Evolutionary conservation across 768 basidiomycete genomes (phyloP).

Genomic region (Kwoniella sp.): DNA sequence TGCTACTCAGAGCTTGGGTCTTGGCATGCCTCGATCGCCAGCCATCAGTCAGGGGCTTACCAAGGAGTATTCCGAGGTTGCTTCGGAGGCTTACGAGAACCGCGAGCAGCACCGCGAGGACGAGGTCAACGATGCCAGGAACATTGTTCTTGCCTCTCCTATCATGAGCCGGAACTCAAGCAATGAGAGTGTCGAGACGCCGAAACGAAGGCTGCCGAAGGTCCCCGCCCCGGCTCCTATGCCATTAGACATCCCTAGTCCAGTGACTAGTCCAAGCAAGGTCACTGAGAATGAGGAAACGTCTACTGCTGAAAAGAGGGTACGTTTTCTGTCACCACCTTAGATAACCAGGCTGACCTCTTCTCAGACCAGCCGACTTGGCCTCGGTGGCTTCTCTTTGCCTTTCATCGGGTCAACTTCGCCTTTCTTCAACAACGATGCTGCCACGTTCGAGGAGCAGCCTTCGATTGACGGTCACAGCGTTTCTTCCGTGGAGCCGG

Average conservation of each 20-base stretch:
- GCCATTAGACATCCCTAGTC: conserved; percentile 39
- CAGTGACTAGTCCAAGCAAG: conserved; percentile 30
- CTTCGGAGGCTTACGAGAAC: not conserved
- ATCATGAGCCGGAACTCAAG: conserved; percentile 4
- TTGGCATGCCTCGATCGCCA: conserved; percentile 46
- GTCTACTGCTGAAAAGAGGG: conserved; percentile 21
- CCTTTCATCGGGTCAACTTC: conserved; percentile 41
- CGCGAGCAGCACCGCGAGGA: conserved; percentile 17
- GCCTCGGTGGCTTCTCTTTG: conserved; percentile 36
- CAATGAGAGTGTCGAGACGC: conserved; percentile 6
- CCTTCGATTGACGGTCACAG: conserved; percentile 16
- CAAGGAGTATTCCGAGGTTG: conserved; percentile 1
- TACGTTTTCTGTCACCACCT: conserved; percentile 7
- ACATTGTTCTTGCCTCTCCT: not conserved
- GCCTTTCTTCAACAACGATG: conserved; percentile 35
- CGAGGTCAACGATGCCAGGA: conserved; percentile 16
- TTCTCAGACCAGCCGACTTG: conserved; percentile 31
- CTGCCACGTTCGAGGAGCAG: conserved; percentile 22
- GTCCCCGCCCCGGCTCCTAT: conserved; percentile 37
- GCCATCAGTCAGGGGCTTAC: conserved; percentile 22
- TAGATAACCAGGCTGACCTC: not conserved
- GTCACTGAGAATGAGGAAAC: conserved; percentile 9
- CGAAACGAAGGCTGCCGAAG: conserved; percentile 33
- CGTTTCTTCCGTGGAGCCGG: conserved; percentile 11
- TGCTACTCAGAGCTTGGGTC: conserved; percentile 45